A percentile compares a stretch with the other conserved stretches of the same genome.
Evolutionary conservation across 345 rosid species (phyloP).

Genomic region (Reutealis trisperma): DNA sequence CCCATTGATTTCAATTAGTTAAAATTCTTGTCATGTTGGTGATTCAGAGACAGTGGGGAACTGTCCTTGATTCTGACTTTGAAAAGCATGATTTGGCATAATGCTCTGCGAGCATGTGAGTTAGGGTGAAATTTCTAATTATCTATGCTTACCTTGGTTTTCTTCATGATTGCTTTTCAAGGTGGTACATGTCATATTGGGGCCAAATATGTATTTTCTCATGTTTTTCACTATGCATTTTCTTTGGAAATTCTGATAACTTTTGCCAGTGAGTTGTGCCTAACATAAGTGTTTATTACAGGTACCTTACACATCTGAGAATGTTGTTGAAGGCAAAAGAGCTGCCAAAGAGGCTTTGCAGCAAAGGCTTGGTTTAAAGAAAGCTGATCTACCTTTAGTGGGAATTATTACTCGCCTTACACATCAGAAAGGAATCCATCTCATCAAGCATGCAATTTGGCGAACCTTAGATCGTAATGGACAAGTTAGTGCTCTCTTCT

Average conservation of each 20-base stretch:
- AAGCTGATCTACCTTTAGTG: conserved; percentile 64
- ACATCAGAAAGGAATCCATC: conserved; percentile 94
- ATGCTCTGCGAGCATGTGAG: not conserved
- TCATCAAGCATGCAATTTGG: conserved; percentile 86
- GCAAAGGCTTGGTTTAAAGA: conserved; percentile 66
- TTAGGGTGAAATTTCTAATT: not conserved
- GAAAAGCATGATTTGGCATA: not conserved
- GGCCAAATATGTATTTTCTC: not conserved
- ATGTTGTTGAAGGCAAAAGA: conserved; percentile 80
- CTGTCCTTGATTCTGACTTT: not conserved
- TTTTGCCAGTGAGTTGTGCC: conserved; percentile 19
- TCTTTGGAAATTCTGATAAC: not conserved
- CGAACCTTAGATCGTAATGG: conserved; percentile 79
- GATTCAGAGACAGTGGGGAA: not conserved
- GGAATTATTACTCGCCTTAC: conserved; percentile 89
- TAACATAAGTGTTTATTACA: conserved; percentile 29
- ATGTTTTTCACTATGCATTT: not conserved
- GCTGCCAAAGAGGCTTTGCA: conserved; percentile 89
- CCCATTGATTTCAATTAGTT: not conserved
- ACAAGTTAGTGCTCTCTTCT: conserved; percentile 53
- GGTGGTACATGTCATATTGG: not conserved
- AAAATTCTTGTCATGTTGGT: not conserved
- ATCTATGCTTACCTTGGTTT: not conserved
- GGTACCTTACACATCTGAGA: conserved; percentile 78
- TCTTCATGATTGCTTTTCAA: not conserved